These are phyloP conservation scores for Poa pratensis DNA, from an alignment of 176 grass and related monocot species.

Conservation along the genomic window DNA sequence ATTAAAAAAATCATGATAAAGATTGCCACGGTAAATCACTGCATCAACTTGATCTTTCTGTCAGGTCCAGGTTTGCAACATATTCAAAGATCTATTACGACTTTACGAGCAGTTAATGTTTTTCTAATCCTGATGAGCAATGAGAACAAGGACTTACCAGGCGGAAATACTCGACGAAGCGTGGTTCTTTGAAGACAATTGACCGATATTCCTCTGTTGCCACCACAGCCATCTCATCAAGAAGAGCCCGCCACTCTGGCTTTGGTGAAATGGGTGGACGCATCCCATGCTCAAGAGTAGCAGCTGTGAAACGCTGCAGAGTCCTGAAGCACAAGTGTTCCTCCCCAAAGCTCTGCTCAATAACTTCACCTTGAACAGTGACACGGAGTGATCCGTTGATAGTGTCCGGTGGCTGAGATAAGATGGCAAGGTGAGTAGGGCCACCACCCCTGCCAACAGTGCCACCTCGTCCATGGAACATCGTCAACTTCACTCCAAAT, in stretches of 20 bases:
- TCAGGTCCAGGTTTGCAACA: not conserved
- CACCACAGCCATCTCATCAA: slow-evolving; percentile 78
- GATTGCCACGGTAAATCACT: not conserved
- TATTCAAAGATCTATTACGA: slow-evolving; percentile 13
- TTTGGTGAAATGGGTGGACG: slow-evolving; percentile 70
- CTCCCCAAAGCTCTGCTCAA: slow-evolving; percentile 84
- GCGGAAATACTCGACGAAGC: slow-evolving; percentile 86
- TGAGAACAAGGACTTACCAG: slow-evolving; percentile 50
- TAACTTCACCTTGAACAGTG: slow-evolving; percentile 84
- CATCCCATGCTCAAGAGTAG: slow-evolving; percentile 89
- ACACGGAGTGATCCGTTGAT: slow-evolving; percentile 76
- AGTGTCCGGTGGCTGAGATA: slow-evolving; percentile 81
- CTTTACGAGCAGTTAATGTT: not conserved
- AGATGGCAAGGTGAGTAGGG: slow-evolving; percentile 85
- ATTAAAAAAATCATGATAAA: not conserved
- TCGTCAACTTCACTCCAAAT: slow-evolving; percentile 79
- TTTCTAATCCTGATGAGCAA: slow-evolving; percentile 4
- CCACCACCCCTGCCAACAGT: slow-evolving; percentile 89
- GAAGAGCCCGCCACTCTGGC: slow-evolving; percentile 72
- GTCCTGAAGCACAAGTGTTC: slow-evolving; percentile 88
- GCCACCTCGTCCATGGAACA: slow-evolving; percentile 84
- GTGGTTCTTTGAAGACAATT: slow-evolving; percentile 78
- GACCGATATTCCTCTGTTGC: slow-evolving; percentile 82
- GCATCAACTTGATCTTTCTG: not conserved
- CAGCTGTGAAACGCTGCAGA: slow-evolving; percentile 75